Evolutionary conservation across 2,329 filamentous ascomycete genomes (phyloP).

Genomic region (Nothophaeocryptopus gaeumannii): DNA sequence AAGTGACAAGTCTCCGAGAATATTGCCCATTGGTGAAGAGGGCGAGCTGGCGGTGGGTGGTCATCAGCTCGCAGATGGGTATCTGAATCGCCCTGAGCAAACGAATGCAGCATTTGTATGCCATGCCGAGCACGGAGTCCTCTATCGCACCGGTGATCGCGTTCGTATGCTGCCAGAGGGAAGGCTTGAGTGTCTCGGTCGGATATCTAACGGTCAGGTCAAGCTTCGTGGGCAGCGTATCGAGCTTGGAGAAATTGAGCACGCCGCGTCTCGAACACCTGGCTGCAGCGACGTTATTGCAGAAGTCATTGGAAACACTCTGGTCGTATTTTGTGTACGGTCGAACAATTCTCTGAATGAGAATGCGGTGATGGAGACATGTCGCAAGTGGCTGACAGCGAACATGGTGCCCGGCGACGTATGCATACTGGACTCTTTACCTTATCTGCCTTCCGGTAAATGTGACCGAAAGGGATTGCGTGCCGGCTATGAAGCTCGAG

Average conservation of each 20-base stretch:
- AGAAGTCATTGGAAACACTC: conserved; percentile 61
- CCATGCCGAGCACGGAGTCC: conserved; percentile 59
- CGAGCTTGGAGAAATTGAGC: conserved; percentile 59
- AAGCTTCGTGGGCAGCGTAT: conserved; percentile 81
- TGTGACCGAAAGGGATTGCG: conserved; percentile 67
- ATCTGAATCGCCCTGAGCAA: conserved; percentile 76
- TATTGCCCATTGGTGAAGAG: conserved; percentile 64
- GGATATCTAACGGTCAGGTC: conserved; percentile 76
- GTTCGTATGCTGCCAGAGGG: conserved; percentile 66
- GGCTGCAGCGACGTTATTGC: conserved; percentile 66
- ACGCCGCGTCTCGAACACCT: conserved; percentile 60
- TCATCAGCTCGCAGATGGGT: conserved; percentile 72
- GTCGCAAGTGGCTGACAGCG: conserved; percentile 70
- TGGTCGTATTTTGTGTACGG: conserved; percentile 73
- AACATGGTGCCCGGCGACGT: conserved; percentile 83
- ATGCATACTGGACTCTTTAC: conserved; percentile 62
- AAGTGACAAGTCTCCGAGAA: conserved; percentile 27
- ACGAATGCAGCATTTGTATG: conserved; percentile 69
- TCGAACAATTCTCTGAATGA: conserved; percentile 35
- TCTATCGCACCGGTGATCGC: conserved; percentile 86
- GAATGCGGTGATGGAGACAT: conserved; percentile 55
- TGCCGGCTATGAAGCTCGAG: conserved; percentile 48
- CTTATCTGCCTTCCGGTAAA: conserved; percentile 79
- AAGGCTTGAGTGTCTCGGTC: conserved; percentile 76
- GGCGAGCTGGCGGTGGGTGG: conserved; percentile 83